A percentile compares a stretch with the other conserved stretches of the same genome.
Evolutionary conservation across 306 rosid genomes (phyloP).

Genomic region (Quercus berberidifolia): DNA sequence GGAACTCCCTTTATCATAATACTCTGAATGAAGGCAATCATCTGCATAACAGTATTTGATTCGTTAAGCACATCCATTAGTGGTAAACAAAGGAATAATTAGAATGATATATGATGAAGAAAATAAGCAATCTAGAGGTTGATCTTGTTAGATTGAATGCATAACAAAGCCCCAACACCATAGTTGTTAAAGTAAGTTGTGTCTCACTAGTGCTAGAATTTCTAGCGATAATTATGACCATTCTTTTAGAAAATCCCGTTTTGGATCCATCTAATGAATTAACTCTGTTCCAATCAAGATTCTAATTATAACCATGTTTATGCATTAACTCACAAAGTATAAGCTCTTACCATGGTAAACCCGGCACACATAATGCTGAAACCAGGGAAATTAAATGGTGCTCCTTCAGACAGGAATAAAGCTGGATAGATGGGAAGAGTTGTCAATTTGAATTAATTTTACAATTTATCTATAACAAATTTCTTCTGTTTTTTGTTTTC

Average conservation of each 20-base stretch:
- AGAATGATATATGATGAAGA: not conserved
- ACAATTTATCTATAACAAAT: no score
- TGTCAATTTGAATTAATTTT: conserved; percentile 8
- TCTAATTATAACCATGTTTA: not conserved
- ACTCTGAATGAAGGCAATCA: conserved; percentile 63
- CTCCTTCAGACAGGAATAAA: conserved; percentile 68
- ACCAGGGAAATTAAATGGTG: conserved; percentile 86
- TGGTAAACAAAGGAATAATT: not conserved
- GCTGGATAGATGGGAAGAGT: conserved; percentile 42
- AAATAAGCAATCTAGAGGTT: not conserved
- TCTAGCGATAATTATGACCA: no score
- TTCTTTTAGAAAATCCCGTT: no score
- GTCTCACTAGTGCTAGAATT: no score
- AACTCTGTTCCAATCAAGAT: no score
- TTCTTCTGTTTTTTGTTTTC: no score
- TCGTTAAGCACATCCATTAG: conserved; percentile 6
- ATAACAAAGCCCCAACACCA: no score
- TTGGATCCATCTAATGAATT: no score
- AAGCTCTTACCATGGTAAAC: conserved; percentile 39
- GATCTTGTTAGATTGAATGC: no score
- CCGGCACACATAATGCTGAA: conserved; percentile 78
- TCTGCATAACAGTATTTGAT: conserved; percentile 45
- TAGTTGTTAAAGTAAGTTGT: no score
- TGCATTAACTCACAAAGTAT: not conserved
- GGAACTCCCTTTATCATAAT: conserved; percentile 44